Conservation (phyloP, 2,329 filamentous ascomycete genomes). For the Aspergillus ustus region DNA sequence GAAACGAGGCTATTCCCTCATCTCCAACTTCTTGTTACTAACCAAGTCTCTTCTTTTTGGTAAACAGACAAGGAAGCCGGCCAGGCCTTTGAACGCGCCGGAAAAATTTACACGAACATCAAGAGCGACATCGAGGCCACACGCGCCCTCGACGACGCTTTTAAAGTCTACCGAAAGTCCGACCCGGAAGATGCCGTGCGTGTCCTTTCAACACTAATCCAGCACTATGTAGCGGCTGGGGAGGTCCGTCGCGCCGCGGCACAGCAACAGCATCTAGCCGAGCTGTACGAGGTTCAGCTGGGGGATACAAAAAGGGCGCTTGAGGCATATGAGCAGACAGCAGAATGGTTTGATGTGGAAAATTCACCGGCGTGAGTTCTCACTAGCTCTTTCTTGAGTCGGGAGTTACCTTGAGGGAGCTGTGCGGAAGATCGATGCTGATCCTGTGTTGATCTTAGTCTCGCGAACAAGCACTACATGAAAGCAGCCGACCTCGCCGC, state of each 20-base stretch:
- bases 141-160: slow-evolving; percentile 85
- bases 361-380: slow-evolving; percentile 77
- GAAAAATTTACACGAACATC: slow-evolving; percentile 81
- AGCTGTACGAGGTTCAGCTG: slow-evolving; percentile 82
- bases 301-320: slow-evolving; percentile 78
- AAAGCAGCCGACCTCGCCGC: too few species aligned
- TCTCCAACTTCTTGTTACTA: too few species aligned
- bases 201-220: slow-evolving; percentile 78
- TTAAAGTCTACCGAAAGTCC: slow-evolving; percentile 90
- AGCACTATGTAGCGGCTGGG: slow-evolving; percentile 84
- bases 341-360: slow-evolving; percentile 86
- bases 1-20: background rate
- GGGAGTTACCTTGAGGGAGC: too few species aligned
- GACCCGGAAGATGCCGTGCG: slow-evolving; percentile 81
- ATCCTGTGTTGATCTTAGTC: too few species aligned
- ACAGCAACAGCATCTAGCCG: slow-evolving; percentile 85
- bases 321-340: slow-evolving; percentile 82
- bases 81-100: slow-evolving; percentile 82
- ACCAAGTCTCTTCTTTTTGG: background rate
- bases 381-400: too few species aligned
- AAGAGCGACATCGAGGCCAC: slow-evolving; percentile 92
- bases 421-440: too few species aligned
- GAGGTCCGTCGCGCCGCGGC: slow-evolving; percentile 90
- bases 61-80: slow-evolving; percentile 78
- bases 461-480: too few species aligned